phyloP scores from a whole-genome alignment of 768 basidiomycete genomes.

The Mycena sanguinolenta region DNA sequence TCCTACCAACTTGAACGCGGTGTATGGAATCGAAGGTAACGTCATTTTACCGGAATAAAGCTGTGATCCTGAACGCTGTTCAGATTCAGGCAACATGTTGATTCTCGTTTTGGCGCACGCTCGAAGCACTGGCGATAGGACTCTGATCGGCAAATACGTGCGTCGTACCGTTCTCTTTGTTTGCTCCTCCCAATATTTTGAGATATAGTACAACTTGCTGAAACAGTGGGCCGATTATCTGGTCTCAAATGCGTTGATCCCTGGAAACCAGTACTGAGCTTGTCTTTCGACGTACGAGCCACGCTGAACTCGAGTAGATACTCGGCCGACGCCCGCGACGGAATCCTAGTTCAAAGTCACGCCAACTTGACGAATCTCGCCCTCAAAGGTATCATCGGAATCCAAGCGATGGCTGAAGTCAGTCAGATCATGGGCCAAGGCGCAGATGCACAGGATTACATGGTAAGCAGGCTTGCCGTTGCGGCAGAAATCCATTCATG shows the following conservation, averaged over 20 bases:
- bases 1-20: constrained; percentile 21
- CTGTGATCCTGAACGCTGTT: neutral
- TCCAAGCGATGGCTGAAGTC: constrained; percentile 68
- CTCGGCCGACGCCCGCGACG: constrained; percentile 18
- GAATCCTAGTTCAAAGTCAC: constrained; percentile 35
- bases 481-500: neutral
- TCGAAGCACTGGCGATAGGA: constrained; percentile 47
- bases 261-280: constrained; percentile 50
- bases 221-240: constrained; percentile 68
- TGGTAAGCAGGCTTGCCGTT: constrained; percentile 24
- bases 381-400: constrained; percentile 69
- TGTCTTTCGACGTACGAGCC: constrained; percentile 38
- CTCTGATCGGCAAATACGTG: constrained; percentile 55
- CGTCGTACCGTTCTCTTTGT: constrained; percentile 28
- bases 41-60: neutral
- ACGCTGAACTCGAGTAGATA: neutral
- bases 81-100: constrained; percentile 72
- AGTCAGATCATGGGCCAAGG: constrained; percentile 49
- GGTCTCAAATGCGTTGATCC: constrained; percentile 51
- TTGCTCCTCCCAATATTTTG: neutral
- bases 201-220: constrained; percentile 56
- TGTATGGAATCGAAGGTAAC: constrained; percentile 43
- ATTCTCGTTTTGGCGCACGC: constrained; percentile 64
- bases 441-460: constrained; percentile 44
- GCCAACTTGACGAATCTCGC: constrained; percentile 68